These are phyloP conservation scores for Begonia fuchsioides DNA, from an alignment of 306 rosid genomes.

Conservation along the genomic window DNA sequence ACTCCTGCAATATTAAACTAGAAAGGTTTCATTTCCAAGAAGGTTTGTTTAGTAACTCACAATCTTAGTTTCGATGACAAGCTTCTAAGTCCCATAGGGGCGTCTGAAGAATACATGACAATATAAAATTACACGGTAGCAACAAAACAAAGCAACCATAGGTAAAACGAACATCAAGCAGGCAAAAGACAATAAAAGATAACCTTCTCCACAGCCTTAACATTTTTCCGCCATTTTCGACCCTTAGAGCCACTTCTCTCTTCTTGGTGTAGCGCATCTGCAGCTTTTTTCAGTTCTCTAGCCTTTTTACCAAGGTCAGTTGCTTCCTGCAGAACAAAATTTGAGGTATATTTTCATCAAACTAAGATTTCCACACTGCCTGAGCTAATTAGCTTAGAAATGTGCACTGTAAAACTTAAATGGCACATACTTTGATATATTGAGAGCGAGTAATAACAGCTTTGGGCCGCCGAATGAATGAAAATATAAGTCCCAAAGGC, in stretches of 20 bases:
- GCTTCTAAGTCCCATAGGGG: too few relatives aligned
- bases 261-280: slow-evolving; percentile 81
- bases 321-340: slow-evolving; percentile 60
- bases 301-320: slow-evolving; percentile 90
- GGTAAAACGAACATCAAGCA: not conserved
- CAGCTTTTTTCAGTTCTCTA: slow-evolving; percentile 80
- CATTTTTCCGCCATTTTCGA: slow-evolving; percentile 88
- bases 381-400: not conserved
- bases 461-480: slow-evolving; percentile 86
- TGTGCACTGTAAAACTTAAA: slow-evolving; percentile 5
- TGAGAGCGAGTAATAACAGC: slow-evolving; percentile 98
- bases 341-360: not conserved
- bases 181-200: too few relatives aligned
- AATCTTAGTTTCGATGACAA: slow-evolving; percentile 8
- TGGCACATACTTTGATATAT: slow-evolving; percentile 63
- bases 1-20: slow-evolving; percentile 49
- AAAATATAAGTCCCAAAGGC: slow-evolving; percentile 79
- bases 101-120: not conserved
- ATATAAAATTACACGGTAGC: not conserved
- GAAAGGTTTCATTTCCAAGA: slow-evolving; percentile 8
- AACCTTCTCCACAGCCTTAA: slow-evolving; percentile 80
- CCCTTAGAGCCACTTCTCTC: slow-evolving; percentile 87
- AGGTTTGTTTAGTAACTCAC: not conserved
- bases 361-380: not conserved
- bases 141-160: not conserved